Evolutionary conservation across 768 basidiomycete species (phyloP), one percentile per base, ranked within the genome.

Genomic region (Rhizopogon vesiculosus): DNA sequence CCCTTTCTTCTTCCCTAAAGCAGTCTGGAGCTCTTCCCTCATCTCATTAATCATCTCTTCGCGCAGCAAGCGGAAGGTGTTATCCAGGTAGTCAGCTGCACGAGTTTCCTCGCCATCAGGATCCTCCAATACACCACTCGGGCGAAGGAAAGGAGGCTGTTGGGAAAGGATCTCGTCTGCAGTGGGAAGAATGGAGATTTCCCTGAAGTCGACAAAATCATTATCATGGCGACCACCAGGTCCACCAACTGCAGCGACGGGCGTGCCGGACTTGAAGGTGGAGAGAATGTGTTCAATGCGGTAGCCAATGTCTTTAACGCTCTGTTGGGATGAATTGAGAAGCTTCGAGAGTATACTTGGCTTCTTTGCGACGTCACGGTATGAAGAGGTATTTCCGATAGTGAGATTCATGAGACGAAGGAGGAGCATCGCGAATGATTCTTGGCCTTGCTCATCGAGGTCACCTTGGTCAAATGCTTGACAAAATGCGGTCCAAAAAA

Each of bases 201-300:
- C 57, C 6, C 80, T 79, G 58, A 85, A 88, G 51, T 86, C 76
- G 13, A 67, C 67, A 45, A 81, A 81, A 63, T 89, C 86, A 51
- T 89, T 88, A 60, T 87, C 85, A 54, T 88, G 87, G 3, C 87
- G 75, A 3, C 86, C 86, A 0, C 87, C 87, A 1, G 86, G 81
- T 8, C 69, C 66, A 18, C 63, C 59, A 9, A 51, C 44, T 3
- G 48, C 61, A 12, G 66, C 62, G 16, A 59, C 49, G 6, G 56
- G 46, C 6, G 66, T 64, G 7, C 61, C 60, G 19, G 55, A 22
- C 5, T 60, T 64, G 28, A 62, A 59, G 9, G 71, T 68, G 35
- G 68, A 62, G 33, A 76, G 38, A 33, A 76, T 66, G 38, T 77
- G 67, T 56, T 77, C 72, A 58, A 82, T 74, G 49, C 74, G 71